Conservation (phyloP, 352 stramenopile species). For the Elongisporangium anandrum region DNA sequence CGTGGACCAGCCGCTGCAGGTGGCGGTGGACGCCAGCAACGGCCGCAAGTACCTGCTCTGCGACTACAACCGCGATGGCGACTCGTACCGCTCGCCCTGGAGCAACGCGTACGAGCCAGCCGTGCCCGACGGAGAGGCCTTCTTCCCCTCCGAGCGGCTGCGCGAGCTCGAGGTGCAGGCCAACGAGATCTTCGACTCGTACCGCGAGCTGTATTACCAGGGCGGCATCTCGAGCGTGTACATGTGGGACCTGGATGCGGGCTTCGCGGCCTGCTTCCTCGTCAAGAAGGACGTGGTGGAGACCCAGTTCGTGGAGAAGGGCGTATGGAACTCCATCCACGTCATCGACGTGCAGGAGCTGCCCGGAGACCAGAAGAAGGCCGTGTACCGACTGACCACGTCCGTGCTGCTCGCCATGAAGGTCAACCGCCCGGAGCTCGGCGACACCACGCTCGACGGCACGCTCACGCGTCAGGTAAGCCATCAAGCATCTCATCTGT, state of each 20-base stretch:
- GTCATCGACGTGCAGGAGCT: conserved; percentile 89
- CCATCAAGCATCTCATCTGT: too few relatives aligned
- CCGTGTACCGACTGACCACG: conserved; percentile 91
- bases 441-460: conserved; percentile 86
- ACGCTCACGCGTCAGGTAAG: conserved; percentile 78
- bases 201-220: conserved; percentile 96
- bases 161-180: conserved; percentile 89
- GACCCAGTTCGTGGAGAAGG: conserved; percentile 77
- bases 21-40: conserved; percentile 79
- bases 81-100: conserved; percentile 92
- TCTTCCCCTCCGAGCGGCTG: conserved; percentile 86
- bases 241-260: conserved; percentile 94
- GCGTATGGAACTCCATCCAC: conserved; percentile 94
- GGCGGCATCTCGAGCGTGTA: conserved; percentile 92
- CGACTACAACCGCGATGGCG: conserved; percentile 95
- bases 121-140: conserved; percentile 77
- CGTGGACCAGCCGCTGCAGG: conserved; percentile 90
- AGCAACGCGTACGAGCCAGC: conserved; percentile 90
- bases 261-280: conserved; percentile 92
- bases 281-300: conserved; percentile 91
- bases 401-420: conserved; percentile 91
- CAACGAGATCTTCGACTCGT: conserved; percentile 97
- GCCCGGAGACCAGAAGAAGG: conserved; percentile 34
- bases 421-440: conserved; percentile 75
- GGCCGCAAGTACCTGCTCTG: conserved; percentile 91